Base-by-base conservation (phyloP, 2,329 filamentous ascomycete species). In the Gaeumannomyces sp. region DNA sequence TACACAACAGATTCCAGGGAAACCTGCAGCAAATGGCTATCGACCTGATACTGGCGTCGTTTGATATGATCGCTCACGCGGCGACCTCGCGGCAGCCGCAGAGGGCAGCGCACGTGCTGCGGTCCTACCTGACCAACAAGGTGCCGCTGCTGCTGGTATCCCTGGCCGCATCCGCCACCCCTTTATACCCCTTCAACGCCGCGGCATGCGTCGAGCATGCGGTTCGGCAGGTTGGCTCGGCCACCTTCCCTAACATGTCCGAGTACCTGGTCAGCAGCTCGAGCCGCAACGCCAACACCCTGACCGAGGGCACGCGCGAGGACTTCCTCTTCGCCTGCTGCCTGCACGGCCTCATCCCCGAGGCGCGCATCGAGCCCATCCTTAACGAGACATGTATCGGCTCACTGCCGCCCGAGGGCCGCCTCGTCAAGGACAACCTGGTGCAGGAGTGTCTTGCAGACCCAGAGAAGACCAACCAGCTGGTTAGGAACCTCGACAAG, bases 281-380 rank as follows among this genome's bases (percentile, higher is more conserved):
- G 80, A 83, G 79, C 66, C 53, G 62, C 56, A 82, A 78, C 60
- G 83, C 79, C 66, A 85, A 82, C 65, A 81, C 81, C 0, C 83
- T 85, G 65, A 85, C 84, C 0, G 84, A 87, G 65, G 85, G 81
- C 58, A 83, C 85, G 13, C 79, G 84, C 22, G 83, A 86, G 66
- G 84, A 97, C 67, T 98, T 98, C 69, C 85, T 96, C 57, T 95
- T 96, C 68, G 89, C 94, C 0, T 99, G 95, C 73, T 92, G 91
- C 64, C 82, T 97, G 56, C 93, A 98, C 74, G 87, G 88, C 0
- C 80, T 99, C n/a, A 88, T 98, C 29, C 85, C 88, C 0, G 88
- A 93, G 68, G 83, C 86, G 45, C 90, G 89, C 62, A 91, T 97
- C 22, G 88, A 94, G 72, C 85, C 85, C 4, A 83, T 99, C 13